Evolutionary conservation across 345 rosid species (phyloP).

Genomic region (Camelina laxa): DNA sequence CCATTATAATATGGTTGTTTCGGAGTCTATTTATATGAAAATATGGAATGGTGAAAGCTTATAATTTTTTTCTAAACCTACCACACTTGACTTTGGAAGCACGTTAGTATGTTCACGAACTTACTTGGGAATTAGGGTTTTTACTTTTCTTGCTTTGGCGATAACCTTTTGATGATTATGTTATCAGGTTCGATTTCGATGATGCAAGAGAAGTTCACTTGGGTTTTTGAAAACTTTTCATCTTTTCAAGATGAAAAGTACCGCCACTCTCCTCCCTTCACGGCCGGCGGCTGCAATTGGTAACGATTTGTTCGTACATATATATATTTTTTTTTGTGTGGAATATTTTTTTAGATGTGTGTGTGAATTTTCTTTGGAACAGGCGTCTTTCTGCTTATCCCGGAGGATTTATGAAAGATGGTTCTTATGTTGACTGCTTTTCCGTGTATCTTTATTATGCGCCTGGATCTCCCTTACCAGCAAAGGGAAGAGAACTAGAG

Average conservation of each 20-base stretch:
- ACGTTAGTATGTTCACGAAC: background rate
- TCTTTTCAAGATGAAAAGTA: background rate
- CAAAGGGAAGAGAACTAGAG: slow-evolving; percentile 77
- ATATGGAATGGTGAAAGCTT: background rate
- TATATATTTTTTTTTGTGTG: background rate
- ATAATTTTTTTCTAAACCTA: background rate
- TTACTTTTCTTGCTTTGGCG: background rate
- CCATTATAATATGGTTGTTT: background rate
- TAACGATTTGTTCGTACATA: background rate
- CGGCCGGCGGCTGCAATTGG: background rate
- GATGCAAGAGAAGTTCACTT: background rate
- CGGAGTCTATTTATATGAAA: too few species aligned
- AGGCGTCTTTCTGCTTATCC: slow-evolving; percentile 75
- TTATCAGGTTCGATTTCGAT: background rate
- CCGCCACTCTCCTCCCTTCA: background rate
- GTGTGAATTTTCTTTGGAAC: background rate
- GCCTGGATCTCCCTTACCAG: background rate
- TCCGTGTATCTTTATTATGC: slow-evolving; percentile 77
- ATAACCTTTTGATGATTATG: background rate
- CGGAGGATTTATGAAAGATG: slow-evolving; percentile 40
- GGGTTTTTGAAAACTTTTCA: background rate
- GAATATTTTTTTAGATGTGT: background rate
- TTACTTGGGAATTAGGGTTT: background rate
- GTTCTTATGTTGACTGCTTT: slow-evolving; percentile 49
- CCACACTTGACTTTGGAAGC: background rate